These are phyloP conservation scores for Porcisia deanei DNA, from an alignment of 208 protist genomes.

Conservation along the genomic window DNA sequence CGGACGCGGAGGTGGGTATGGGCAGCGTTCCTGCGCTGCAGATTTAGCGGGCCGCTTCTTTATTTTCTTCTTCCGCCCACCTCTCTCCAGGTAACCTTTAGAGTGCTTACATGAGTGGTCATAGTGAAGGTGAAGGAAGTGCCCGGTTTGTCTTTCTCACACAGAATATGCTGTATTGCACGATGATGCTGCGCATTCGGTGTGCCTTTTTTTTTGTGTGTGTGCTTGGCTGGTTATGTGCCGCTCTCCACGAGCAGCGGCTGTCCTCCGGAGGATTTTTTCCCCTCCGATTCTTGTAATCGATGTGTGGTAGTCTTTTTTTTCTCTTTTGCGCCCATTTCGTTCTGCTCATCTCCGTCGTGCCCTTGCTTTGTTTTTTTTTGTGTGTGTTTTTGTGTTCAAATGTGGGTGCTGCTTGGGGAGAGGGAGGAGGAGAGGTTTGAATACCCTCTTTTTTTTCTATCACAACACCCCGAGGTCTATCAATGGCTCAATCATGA, in stretches of 20 bases:
- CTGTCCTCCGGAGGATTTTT: too few species aligned
- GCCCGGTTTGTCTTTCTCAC: background rate
- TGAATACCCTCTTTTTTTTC: background rate
- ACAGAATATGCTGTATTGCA: constrained; percentile 3
- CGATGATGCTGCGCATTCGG: constrained; percentile 2
- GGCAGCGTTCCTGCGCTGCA: background rate
- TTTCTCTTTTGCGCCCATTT: too few species aligned
- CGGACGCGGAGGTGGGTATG: background rate
- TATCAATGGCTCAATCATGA: too few species aligned
- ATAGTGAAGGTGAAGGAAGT: background rate
- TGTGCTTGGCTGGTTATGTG: background rate
- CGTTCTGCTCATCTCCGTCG: too few species aligned
- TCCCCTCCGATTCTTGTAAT: too few species aligned
- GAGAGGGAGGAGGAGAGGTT: too few species aligned
- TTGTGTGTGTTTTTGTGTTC: background rate
- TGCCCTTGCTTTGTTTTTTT: background rate
- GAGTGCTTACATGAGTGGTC: background rate
- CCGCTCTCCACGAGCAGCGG: background rate
- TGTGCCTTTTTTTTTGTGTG: too few species aligned
- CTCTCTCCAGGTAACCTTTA: background rate
- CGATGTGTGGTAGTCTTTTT: too few species aligned
- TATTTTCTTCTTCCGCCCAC: background rate
- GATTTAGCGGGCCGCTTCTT: background rate
- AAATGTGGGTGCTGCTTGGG: background rate
- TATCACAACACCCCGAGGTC: background rate